Base-by-base conservation (phyloP, 441 rosid genomes). In the Aquilaria agallochum region DNA sequence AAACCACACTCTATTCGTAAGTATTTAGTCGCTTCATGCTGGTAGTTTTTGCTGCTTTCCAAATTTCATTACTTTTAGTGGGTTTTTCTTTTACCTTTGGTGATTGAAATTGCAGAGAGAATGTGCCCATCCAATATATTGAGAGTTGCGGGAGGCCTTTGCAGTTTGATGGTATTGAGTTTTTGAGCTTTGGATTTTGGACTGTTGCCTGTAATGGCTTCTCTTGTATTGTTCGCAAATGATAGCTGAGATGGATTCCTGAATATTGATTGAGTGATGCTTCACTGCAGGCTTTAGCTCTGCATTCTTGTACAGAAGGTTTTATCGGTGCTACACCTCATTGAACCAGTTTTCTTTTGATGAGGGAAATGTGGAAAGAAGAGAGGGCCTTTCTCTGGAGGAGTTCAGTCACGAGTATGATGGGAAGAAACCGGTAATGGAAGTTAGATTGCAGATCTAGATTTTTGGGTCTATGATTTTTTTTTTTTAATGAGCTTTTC, bases 251-350 rank as follows among this genome's bases (percentile, higher is more conserved):
- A 36, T 55, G 40, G 46, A 46, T 55, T 32, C 13, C 36, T 14
- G 54, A 46, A 33, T 42, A 56, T 54, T 55, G 20, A 48, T 61
- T 34, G 47, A 11, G 50, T 49, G n/a, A 27, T 44, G 42, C 15
- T 49, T 49, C 67, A 66, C 34, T 78, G 76, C 82, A 94, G 99
- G 97, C 64, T 91, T 94, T 83, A 59, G 50, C 71, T 94, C 97
- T 20, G 53, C 81, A 36, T 89, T 83, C 86, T 80, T 91, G 80
- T 94, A 91, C 78, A 82, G 81, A 76, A 86, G 97, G 76, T 78
- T 87, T 56, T 91, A 91, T 56, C 83, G 97, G 75, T 89, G 99
- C 75, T 76, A 85, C 71, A 71, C 97, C 34, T 63, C 85, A 58
- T 76, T 94, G 77, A 74, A 61, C 32, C 84, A 80, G 34, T 94